Evolutionary conservation across 805 yeast genomes (phyloP).

Genomic region (Starmera quercuum): DNA sequence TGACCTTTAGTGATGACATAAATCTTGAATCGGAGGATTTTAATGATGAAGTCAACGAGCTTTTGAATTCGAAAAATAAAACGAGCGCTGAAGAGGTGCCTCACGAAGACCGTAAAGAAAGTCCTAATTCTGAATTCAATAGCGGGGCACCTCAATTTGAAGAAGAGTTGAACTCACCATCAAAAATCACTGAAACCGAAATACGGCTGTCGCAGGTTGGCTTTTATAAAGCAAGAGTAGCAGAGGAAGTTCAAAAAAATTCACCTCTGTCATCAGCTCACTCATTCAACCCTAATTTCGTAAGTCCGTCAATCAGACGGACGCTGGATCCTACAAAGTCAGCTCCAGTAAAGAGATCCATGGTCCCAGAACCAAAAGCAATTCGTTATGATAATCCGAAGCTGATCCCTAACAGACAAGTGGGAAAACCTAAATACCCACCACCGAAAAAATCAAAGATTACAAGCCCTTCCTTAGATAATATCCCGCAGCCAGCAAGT

Average conservation of each 20-base stretch:
- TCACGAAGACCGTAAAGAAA: too few relatives aligned
- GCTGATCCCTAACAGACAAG: constrained; percentile 17
- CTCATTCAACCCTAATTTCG: constrained; percentile 49
- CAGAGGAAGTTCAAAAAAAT: constrained; percentile 44
- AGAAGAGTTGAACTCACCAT: not conserved
- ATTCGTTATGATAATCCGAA: constrained; percentile 21
- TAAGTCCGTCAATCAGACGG: constrained; percentile 47
- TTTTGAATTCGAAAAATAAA: not conserved
- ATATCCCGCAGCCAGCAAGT: too few relatives aligned
- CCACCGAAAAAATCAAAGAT: constrained; percentile 10
- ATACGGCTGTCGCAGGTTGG: constrained; percentile 17
- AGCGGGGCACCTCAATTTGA: not conserved
- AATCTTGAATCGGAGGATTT: constrained; percentile 29
- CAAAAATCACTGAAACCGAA: constrained; percentile 8
- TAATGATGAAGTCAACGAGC: constrained; percentile 19
- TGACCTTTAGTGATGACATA: constrained; percentile 43
- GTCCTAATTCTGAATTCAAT: not conserved
- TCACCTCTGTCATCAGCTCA: constrained; percentile 27
- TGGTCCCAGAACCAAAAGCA: constrained; percentile 8
- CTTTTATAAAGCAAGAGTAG: constrained; percentile 62
- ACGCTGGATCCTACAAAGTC: constrained; percentile 65
- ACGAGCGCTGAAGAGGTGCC: too few relatives aligned
- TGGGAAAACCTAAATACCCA: constrained; percentile 21
- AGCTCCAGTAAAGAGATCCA: constrained; percentile 46
- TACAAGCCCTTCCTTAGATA: too few relatives aligned